Conservation (phyloP, 2,329 filamentous ascomycete species). For the Botrytis cinerea region DNA sequence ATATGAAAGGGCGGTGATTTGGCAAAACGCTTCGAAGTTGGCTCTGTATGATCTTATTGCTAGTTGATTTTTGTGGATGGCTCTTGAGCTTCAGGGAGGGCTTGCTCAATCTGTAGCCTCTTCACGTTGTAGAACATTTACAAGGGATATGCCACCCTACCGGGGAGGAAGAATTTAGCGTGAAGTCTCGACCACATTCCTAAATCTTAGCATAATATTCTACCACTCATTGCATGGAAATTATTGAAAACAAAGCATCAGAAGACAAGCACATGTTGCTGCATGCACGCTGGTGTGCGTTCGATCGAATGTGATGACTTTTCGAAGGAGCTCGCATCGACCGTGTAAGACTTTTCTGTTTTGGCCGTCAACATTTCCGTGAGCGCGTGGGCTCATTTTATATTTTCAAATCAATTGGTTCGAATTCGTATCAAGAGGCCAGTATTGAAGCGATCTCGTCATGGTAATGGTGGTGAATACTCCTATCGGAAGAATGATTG, state of each 20-base stretch:
- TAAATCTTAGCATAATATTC: background rate
- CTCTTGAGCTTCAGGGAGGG: background rate
- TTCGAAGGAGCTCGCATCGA: background rate
- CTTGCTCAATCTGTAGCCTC: background rate
- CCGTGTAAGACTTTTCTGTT: background rate
- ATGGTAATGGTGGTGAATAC: background rate
- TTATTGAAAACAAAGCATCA: background rate
- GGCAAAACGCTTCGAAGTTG: background rate
- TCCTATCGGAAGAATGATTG: background rate
- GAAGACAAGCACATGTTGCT: background rate
- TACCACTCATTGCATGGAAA: background rate
- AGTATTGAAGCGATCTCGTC: background rate
- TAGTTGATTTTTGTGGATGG: background rate
- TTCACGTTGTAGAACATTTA: background rate
- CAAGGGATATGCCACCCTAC: background rate
- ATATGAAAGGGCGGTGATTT: background rate
- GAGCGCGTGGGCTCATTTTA: background rate
- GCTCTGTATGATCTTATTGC: background rate
- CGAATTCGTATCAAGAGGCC: background rate
- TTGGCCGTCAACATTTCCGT: background rate
- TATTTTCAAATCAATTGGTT: background rate
- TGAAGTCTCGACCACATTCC: background rate
- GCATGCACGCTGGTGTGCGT: background rate
- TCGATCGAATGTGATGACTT: background rate
- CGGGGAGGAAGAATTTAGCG: background rate